Evolutionary conservation across 108 stramenopile genomes (phyloP).

Genomic region (Nitzschia inconspicua): DNA sequence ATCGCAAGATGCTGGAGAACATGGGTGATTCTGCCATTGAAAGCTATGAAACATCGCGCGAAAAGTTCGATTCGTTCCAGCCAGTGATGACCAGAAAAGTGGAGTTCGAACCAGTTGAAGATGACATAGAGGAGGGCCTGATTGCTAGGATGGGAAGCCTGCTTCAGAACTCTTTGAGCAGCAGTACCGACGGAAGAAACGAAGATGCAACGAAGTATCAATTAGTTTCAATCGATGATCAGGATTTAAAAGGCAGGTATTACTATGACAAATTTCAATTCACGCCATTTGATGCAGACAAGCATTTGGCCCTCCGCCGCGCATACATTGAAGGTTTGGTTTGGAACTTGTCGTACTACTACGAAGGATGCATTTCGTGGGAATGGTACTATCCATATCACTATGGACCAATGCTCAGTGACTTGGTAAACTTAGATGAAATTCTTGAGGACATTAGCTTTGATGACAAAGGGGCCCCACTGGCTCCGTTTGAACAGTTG

Average conservation of each 20-base stretch:
- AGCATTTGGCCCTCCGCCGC: conserved; percentile 76
- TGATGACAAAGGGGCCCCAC: conserved; percentile 73
- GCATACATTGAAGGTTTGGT: conserved; percentile 92
- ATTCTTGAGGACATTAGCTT: conserved; percentile 64
- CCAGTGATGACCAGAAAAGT: conserved; percentile 38
- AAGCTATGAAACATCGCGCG: not conserved
- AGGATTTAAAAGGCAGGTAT: conserved; percentile 83
- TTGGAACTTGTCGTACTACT: conserved; percentile 96
- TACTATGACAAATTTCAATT: conserved; percentile 94
- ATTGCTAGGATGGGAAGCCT: conserved; percentile 40
- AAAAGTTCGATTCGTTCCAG: conserved; percentile 31
- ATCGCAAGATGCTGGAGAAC: conserved; percentile 54
- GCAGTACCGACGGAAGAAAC: conserved; percentile 1
- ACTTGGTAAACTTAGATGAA: conserved; percentile 77
- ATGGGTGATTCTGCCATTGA: not conserved
- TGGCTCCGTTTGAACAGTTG: conserved; percentile 92
- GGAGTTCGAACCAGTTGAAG: conserved; percentile 17
- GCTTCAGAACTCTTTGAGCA: conserved; percentile 36
- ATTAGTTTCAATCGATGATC: conserved; percentile 29
- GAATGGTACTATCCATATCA: conserved; percentile 99
- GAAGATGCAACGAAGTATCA: conserved; percentile 12
- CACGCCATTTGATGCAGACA: conserved; percentile 81
- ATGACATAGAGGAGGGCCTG: conserved; percentile 39
- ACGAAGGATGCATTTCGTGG: conserved; percentile 91
- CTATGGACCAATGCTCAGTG: conserved; percentile 95